Evolutionary conservation across 75 land plant genomes (phyloP), one percentile per base, ranked within the genome.

Genomic region (Chamaecyparis obtusa): DNA sequence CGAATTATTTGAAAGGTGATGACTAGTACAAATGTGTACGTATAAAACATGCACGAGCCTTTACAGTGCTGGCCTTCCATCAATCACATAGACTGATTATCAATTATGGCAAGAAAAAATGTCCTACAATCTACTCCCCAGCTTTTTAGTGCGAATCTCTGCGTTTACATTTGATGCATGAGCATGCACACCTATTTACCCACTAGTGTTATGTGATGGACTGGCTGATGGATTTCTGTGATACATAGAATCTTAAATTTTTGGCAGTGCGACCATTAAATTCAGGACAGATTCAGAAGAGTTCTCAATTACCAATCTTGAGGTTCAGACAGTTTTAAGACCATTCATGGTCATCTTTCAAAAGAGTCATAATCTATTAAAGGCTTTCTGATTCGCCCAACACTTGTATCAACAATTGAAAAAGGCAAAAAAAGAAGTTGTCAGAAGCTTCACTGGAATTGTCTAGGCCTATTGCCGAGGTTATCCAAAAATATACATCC

Each of bases 51-150:
- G 83, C 83, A 80, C 83, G 83, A 80, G 83, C 44, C 24, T 79
- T 24, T 24, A 21, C n/a, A 79, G 83, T 5, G 48, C 83, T 44
- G 82, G 27, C 13, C 32, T 27, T 79, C 83, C 83, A 80, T 80
- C 83, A 80, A 80, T 80, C 83, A 80, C 44, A 43, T 43, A 80
- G 83, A 80, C 83, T 80, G 83, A 80, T 80, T 80, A 44, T 41
- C 83, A 80, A 80, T 80, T 39, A 80, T 80, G 49, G 83, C 41
- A 80, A 43, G 82, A 5, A 79, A 80, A 80, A 44, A 6, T 6
- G 83, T 43, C 83, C 83, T 44, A 19, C 1, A 9, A 21, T 79
- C 44, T 41, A 19, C 82, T 27, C 33, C 32, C 74, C 74, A 71
- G 74, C 74, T 71, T 27, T 71, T 30, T 27, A 71, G 10, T 27